These are phyloP conservation scores for Bauhinia variegata DNA, from an alignment of 306 rosid genomes.

Conservation along the genomic window DNA sequence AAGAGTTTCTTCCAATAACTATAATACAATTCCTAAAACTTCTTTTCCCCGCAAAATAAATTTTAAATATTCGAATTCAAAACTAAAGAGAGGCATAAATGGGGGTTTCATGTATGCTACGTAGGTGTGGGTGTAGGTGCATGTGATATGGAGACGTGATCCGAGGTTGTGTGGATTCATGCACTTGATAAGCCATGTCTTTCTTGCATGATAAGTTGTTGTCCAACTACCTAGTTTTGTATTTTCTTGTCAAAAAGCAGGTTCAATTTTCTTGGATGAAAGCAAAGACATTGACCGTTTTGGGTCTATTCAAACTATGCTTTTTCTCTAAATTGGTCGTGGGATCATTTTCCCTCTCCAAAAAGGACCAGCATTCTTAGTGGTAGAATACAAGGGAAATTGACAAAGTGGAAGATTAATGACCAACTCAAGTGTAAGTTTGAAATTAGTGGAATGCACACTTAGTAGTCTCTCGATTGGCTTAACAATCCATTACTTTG, in stretches of 20 bases:
- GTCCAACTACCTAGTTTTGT: too few species aligned
- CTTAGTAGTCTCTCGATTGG: constrained; percentile 28
- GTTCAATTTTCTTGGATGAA: constrained; percentile 6
- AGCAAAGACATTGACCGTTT: neutral
- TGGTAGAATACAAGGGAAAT: constrained; percentile 33
- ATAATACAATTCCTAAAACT: constrained; percentile 3
- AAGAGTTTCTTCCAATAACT: constrained; percentile 35
- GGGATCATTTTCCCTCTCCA: too few species aligned
- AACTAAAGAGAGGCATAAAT: too few species aligned
- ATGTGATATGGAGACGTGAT: too few species aligned
- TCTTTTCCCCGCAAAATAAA: too few species aligned
- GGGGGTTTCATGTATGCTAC: too few species aligned
- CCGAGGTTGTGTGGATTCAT: too few species aligned
- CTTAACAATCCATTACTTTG: neutral
- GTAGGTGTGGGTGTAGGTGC: too few species aligned
- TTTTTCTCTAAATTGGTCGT: too few species aligned
- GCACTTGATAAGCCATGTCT: neutral
- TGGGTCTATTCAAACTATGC: too few species aligned
- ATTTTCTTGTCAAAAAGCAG: constrained; percentile 14
- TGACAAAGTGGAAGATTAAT: constrained; percentile 27
- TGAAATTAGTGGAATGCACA: constrained; percentile 38
- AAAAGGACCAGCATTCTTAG: too few species aligned
- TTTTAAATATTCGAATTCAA: too few species aligned
- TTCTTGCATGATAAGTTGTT: neutral
- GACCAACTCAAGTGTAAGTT: constrained; percentile 19